These are phyloP conservation scores for Aurinia saxatilis DNA, from an alignment of 345 rosid species.

Conservation along the genomic window DNA sequence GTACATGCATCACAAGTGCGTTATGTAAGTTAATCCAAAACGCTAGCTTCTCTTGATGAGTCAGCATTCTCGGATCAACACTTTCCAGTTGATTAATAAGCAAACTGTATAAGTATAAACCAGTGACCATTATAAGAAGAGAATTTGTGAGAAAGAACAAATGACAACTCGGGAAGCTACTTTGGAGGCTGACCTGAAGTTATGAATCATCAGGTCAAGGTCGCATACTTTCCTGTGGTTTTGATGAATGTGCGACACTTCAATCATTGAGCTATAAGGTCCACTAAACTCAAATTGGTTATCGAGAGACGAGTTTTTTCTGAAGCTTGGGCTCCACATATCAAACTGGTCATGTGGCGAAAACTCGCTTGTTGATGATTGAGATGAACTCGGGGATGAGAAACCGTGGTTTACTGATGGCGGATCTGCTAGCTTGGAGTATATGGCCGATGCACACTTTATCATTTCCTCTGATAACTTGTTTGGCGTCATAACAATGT, in stretches of 20 bases:
- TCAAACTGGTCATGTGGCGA: constrained; percentile 73
- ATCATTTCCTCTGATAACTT: constrained; percentile 92
- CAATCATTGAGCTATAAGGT: constrained; percentile 90
- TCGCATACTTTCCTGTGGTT: constrained; percentile 69
- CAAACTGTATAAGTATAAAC: constrained; percentile 41
- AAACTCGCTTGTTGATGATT: constrained; percentile 60
- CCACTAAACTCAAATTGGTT: constrained; percentile 92
- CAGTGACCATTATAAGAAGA: not conserved
- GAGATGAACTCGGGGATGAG: constrained; percentile 80
- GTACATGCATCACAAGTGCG: constrained; percentile 89
- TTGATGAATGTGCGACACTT: constrained; percentile 69
- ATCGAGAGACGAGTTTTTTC: constrained; percentile 71
- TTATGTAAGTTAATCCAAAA: constrained; percentile 97
- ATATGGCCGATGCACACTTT: constrained; percentile 74
- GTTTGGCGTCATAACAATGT: constrained; percentile 76
- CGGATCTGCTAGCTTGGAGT: constrained; percentile 84
- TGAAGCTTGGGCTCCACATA: constrained; percentile 89
- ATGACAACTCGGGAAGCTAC: not conserved
- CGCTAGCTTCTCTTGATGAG: constrained; percentile 81
- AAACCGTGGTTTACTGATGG: constrained; percentile 58
- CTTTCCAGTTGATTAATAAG: constrained; percentile 62
- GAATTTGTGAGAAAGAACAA: not conserved
- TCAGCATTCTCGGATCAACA: constrained; percentile 59
- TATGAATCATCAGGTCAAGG: constrained; percentile 67
- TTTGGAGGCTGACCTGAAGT: constrained; percentile 74